Evolutionary conservation across 2,329 filamentous ascomycete genomes (phyloP).

Genomic region (Fusarium robinianum): DNA sequence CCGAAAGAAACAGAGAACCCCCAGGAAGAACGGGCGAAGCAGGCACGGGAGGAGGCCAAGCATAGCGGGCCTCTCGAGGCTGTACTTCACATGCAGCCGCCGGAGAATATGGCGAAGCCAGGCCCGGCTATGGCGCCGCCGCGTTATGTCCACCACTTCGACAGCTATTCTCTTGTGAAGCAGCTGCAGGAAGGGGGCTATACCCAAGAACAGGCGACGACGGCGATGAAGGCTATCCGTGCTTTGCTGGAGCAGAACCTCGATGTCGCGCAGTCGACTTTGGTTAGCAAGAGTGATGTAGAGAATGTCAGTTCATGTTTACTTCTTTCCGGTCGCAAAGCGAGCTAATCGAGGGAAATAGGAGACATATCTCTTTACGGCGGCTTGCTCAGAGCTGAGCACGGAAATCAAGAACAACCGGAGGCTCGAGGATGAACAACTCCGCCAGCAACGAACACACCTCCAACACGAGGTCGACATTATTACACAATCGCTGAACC

Average conservation of each 20-base stretch:
- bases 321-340: no score
- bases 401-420: slow-evolving; percentile 83
- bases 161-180: slow-evolving; percentile 87
- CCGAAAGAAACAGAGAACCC: slow-evolving; percentile 12
- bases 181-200: slow-evolving; percentile 77
- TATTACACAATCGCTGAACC: slow-evolving; percentile 78
- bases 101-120: slow-evolving; percentile 48
- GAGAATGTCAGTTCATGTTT: slow-evolving; percentile 70
- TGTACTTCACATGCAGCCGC: slow-evolving; percentile 53
- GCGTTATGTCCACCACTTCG: slow-evolving; percentile 93
- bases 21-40: slow-evolving; percentile 33
- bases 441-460: slow-evolving; percentile 80
- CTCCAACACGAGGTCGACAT: slow-evolving; percentile 97
- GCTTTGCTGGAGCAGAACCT: slow-evolving; percentile 77
- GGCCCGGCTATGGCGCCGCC: slow-evolving; percentile 72
- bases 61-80: slow-evolving; percentile 56
- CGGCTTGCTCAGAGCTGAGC: slow-evolving; percentile 88
- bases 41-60: slow-evolving; percentile 45
- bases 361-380: slow-evolving; percentile 91
- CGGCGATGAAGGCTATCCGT: slow-evolving; percentile 90
- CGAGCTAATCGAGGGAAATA: no score
- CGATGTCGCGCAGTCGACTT: slow-evolving; percentile 74
- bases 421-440: slow-evolving; percentile 76
- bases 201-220: slow-evolving; percentile 73
- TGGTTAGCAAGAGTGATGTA: slow-evolving; percentile 89